A percentile compares a stretch with the other conserved stretches of the same genome.
phyloP scores from a whole-genome alignment of 176 grass and related monocot genomes.

The Eremochloa ophiuroides region DNA sequence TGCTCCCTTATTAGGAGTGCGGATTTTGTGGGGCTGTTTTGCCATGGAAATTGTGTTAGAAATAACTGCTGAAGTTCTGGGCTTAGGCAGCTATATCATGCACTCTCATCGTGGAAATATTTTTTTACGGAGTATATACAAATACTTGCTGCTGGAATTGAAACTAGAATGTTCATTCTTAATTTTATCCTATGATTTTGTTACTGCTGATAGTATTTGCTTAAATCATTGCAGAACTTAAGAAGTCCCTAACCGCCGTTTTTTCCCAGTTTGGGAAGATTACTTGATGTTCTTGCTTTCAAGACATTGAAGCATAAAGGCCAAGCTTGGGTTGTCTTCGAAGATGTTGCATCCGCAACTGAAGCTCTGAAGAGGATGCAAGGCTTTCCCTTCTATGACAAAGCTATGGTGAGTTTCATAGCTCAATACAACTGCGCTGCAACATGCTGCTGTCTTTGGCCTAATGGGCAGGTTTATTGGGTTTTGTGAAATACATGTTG shows the following conservation, averaged over 20 bases:
- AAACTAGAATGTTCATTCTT: not conserved
- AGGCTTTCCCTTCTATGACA: conserved; percentile 91
- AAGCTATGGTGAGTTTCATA: conserved; percentile 77
- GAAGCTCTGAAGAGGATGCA: conserved; percentile 96
- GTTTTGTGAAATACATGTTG: not conserved
- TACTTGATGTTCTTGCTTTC: conserved; percentile 88
- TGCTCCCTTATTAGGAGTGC: not conserved
- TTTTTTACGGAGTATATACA: not conserved
- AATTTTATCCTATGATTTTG: not conserved
- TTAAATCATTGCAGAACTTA: conserved; percentile 65
- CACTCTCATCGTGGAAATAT: not conserved
- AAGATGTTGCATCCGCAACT: conserved; percentile 82
- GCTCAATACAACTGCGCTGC: not conserved
- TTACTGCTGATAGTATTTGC: not conserved
- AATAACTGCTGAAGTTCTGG: not conserved
- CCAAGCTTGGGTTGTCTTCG: conserved; percentile 92
- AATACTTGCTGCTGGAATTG: not conserved
- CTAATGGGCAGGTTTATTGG: not conserved
- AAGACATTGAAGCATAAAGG: conserved; percentile 98
- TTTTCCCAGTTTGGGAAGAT: conserved; percentile 99
- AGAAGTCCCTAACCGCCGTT: conserved; percentile 81
- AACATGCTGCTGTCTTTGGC: not conserved
- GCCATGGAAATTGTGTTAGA: not conserved
- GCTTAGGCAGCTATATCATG: not conserved
- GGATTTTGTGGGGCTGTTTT: not conserved